These are phyloP conservation scores for Aaosphaeria arxii DNA, from an alignment of 2,329 filamentous ascomycete genomes.

Conservation along the genomic window DNA sequence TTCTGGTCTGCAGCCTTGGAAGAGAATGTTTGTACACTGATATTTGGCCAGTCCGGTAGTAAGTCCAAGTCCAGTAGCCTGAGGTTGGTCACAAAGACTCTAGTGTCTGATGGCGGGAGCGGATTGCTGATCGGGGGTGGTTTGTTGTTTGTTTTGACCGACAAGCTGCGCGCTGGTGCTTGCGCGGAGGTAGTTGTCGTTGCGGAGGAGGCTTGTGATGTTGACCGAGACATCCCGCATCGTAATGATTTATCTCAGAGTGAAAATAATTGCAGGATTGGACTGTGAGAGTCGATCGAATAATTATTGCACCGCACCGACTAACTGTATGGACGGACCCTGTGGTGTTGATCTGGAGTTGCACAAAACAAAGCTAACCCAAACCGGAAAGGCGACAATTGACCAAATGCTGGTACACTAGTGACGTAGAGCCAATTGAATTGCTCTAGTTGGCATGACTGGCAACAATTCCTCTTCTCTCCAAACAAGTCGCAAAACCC, in stretches of 20 bases:
- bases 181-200: slow-evolving; percentile 14
- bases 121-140: slow-evolving; percentile 15
- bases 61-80: slow-evolving; percentile 77
- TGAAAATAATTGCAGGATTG: no score
- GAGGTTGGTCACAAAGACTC: slow-evolving; percentile 77
- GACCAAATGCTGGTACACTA: no score
- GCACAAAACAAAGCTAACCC: no score
- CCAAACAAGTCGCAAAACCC: no score
- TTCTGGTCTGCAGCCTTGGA: slow-evolving; percentile 73
- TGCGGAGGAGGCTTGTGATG: slow-evolving; percentile 5
- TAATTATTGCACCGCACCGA: no score
- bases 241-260: neutral
- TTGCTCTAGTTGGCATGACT: no score
- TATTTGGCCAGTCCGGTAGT: slow-evolving; percentile 74
- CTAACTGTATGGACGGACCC: no score
- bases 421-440: no score
- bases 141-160: slow-evolving; percentile 30
- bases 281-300: no score
- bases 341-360: no score
- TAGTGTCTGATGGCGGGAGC: slow-evolving; percentile 24
- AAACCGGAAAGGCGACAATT: no score
- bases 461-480: no score
- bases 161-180: slow-evolving; percentile 21
- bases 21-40: slow-evolving; percentile 68
- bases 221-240: slow-evolving; percentile 6